These are phyloP conservation scores for Chlorella sp. DNA, from an alignment of 139 green algal species.

Conservation along the genomic window DNA sequence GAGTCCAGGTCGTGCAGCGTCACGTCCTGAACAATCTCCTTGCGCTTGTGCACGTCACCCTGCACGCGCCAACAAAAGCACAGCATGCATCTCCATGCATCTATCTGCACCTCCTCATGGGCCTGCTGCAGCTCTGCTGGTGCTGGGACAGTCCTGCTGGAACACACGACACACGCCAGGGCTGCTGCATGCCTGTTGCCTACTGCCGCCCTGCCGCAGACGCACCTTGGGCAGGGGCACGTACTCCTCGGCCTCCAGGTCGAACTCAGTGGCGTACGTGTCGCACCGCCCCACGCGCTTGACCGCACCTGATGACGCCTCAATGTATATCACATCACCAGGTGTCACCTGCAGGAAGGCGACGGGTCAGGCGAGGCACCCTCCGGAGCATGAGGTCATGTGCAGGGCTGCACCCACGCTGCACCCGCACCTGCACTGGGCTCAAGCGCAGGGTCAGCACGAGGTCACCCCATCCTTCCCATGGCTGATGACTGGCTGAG, in stretches of 20 bases:
- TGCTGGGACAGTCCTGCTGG: too few species aligned
- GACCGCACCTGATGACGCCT: conserved; percentile 93
- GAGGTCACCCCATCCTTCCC: background rate
- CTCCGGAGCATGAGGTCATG: too few species aligned
- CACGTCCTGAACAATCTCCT: conserved; percentile 99
- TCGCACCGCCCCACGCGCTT: conserved; percentile 96
- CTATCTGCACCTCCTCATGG: too few species aligned
- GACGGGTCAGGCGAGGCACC: too few species aligned
- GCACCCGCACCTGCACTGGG: too few species aligned
- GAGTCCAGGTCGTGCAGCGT: conserved; percentile 97
- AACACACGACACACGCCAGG: too few species aligned
- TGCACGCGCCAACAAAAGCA: too few species aligned
- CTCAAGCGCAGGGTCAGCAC: too few species aligned
- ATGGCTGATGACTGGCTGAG: conserved; percentile 14
- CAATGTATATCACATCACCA: conserved; percentile 99
- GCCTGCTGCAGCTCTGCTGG: too few species aligned
- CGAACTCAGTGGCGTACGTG: conserved; percentile 94
- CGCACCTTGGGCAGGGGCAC: conserved; percentile 95
- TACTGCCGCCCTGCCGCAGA: background rate
- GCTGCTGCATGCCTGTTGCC: too few species aligned
- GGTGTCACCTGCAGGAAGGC: conserved; percentile 34
- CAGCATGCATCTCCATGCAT: too few species aligned
- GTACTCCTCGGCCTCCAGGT: conserved; percentile 98
- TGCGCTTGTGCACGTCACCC: conserved; percentile 99
- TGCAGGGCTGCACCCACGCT: too few species aligned